phyloP scores from a whole-genome alignment of 2,329 filamentous ascomycete species.

The Exophiala oligosperma region DNA sequence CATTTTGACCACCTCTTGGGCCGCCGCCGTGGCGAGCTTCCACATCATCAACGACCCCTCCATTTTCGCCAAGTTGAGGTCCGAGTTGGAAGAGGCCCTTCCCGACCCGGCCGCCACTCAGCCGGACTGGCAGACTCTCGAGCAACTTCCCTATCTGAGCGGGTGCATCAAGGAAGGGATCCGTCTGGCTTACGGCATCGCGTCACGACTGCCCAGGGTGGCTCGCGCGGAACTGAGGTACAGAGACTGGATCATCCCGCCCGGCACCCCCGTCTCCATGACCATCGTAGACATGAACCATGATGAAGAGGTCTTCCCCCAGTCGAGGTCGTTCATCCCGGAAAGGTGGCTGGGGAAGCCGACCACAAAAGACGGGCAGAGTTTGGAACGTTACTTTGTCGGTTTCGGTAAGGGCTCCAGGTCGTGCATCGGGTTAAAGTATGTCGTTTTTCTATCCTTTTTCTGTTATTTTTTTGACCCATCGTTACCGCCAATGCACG shows the following conservation, averaged over 20 bases:
- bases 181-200: slow-evolving; percentile 38
- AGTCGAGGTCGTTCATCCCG: slow-evolving; percentile 29
- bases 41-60: slow-evolving; percentile 28
- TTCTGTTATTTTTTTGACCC: not conserved
- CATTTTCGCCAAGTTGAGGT: slow-evolving; percentile 22
- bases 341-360: slow-evolving; percentile 31
- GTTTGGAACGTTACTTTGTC: slow-evolving; percentile 14
- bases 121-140: slow-evolving; percentile 33
- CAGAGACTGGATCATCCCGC: slow-evolving; percentile 33
- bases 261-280: slow-evolving; percentile 31
- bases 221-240: slow-evolving; percentile 27
- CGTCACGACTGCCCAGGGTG: slow-evolving; percentile 14
- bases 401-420: slow-evolving; percentile 29
- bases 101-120: not conserved
- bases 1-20: slow-evolving; percentile 35
- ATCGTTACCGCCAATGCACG: not conserved
- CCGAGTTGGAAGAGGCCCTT: slow-evolving; percentile 22
- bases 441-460: not conserved
- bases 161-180: slow-evolving; percentile 42
- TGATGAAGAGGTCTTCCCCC: slow-evolving; percentile 19
- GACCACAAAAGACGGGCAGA: slow-evolving; percentile 4
- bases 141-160: slow-evolving; percentile 45
- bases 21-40: slow-evolving; percentile 33
- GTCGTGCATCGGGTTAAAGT: slow-evolving; percentile 49
- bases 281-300: slow-evolving; percentile 11